Evolutionary conservation across 805 yeast genomes (phyloP), one percentile per base, ranked within the genome.

Genomic region (Saccharomycopsis sp.): DNA sequence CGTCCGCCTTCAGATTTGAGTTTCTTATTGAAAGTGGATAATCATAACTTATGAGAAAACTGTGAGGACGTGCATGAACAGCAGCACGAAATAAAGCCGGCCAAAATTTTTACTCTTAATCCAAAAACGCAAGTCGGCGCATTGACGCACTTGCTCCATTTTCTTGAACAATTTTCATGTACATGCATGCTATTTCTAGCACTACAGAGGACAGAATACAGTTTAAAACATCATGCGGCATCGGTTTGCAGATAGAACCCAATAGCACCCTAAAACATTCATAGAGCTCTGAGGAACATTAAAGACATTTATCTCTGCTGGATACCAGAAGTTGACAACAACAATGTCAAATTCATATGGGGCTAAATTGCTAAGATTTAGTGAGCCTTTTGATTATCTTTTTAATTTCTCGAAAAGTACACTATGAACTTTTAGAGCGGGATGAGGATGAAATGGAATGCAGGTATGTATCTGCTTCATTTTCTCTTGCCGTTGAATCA

Each of bases 141-240:
- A 29, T 29, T 29, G 37, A 29, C 37, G 37, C 37, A 29, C 37
- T 12, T 29, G 12, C 37, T 29, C 37, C 37, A 29, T 29, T 29
- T 29, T n/a, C 37, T 12, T 29, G 37, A 29, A 29, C 37, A 29
- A 29, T 29, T 29, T 29, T 29, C 37, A 29, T 29, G 37, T 29
- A 29, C 37, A 29, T 29, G 37, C 37, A 29, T 29, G 37, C 37
- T 29, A 29, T 29, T 29, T 29, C 9, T 29, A 29, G 37, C 37
- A 29, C 37, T 29, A 29, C 37, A 29, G 12, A 29, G 37, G 9
- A 29, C 37, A 5, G 12, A 44, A 12, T 44, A 44, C 48, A 44
- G 48, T 44, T 44, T 44, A 44, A 44, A 44, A 44, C 48, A 44
- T 44, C 18, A 16, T 44, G 48, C 21, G 48, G 48, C 21, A 44